Evolutionary conservation across 116 monocot genomes (phyloP), one percentile per base, ranked within the genome.

Genomic region (Dioscorea cayenensis): DNA sequence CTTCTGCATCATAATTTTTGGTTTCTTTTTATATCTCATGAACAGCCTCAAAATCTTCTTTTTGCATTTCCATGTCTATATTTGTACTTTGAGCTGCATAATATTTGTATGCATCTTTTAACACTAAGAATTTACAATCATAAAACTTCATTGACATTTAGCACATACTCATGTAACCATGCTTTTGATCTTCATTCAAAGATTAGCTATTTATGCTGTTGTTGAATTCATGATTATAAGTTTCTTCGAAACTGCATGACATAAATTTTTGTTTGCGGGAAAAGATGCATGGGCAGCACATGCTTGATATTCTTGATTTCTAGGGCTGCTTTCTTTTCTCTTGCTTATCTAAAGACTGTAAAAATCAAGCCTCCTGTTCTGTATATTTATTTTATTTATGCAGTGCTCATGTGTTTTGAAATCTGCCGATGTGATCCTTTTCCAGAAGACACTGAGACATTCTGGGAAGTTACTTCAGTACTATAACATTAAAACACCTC

Each of bases 401-500:
- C 79, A 97, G 96, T 77, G 96, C 96, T 72, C 71, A 50, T 90
- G 90, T 61, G 67, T 97, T 72, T 89, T 97, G n/a, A 91, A 79
- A 77, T 92, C 84, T 73, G 87, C 86, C 62, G 83, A 93, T 90
- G 79, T 97, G 65, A 90, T 97, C 84, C 93, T 97, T 32, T 78
- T n/a, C n/a, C 96, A 35, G 96, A 97, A 83, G 96, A 97, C 78
- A 97, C 96, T n/a, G 49, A 87, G 96, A 49, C 96, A 93, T 80
- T 97, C 96, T 23, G 69, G 88, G 60, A 97, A 93, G 81, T 80
- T 97, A 60, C 93, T 97, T 81, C 90, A 85, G 23, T 50, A 97
- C 79, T 97, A 86, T 62, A 78, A 79, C 72, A 97, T 97, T 70
- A 86, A 83, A 64, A 88, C 88, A 70, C 90, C 96, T 49, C 85